A percentile compares a stretch with the other conserved stretches of the same genome.
Conservation (phyloP, 495 filamentous ascomycete genomes). For the Xylaria venustula region DNA sequence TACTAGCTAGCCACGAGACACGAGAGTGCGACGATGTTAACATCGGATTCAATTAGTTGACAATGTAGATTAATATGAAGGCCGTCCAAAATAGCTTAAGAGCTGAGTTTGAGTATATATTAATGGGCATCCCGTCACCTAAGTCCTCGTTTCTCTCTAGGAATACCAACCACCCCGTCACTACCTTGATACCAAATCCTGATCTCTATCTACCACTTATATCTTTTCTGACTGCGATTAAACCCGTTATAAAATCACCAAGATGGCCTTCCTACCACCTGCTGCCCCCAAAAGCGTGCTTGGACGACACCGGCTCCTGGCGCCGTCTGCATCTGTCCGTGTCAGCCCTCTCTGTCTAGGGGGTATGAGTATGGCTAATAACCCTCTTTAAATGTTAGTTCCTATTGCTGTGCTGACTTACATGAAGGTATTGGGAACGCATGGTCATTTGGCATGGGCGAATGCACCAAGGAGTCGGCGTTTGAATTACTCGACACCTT, state of each 20-base stretch:
- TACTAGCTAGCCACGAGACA: no score
- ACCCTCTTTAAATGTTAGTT: not conserved
- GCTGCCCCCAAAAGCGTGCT: constrained; percentile 16
- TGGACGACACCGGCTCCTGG: constrained; percentile 43
- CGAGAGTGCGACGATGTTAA: not conserved
- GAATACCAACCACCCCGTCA: not conserved
- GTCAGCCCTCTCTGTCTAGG: constrained; percentile 56
- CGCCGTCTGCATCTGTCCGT: constrained; percentile 49
- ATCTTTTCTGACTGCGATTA: not conserved
- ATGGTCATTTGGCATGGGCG: constrained; percentile 43
- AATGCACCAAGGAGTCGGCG: constrained; percentile 51
- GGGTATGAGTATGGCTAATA: constrained; percentile 34
- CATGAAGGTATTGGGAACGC: constrained; percentile 44
- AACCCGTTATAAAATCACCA: constrained; percentile 31
- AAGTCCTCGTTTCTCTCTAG: no score
- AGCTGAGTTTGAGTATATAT: not conserved
- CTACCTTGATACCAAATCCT: not conserved
- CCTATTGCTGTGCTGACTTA: not conserved
- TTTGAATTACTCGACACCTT: constrained; percentile 58
- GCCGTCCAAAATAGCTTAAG: no score
- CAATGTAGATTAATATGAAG: not conserved
- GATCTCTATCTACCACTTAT: not conserved
- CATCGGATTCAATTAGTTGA: no score
- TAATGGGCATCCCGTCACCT: not conserved
- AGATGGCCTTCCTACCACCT: not conserved